These are phyloP conservation scores for Crithidia fasciculata DNA, from an alignment of 208 protist species.

Conservation along the genomic window DNA sequence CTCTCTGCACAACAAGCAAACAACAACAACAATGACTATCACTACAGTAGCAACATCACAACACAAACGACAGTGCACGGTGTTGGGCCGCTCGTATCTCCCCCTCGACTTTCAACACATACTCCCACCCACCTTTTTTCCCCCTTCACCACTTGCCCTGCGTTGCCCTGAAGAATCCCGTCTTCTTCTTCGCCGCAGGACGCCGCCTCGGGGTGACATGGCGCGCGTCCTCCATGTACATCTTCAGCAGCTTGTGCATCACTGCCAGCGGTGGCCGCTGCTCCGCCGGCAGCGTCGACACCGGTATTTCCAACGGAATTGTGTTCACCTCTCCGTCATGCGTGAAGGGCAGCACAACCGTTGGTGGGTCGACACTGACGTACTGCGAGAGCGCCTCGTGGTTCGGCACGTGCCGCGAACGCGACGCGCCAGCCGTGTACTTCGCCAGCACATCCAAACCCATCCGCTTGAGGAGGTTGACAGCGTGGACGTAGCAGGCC, in stretches of 20 bases:
- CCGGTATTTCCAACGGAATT: neutral
- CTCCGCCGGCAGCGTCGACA: neutral
- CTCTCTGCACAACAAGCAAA: too few species aligned
- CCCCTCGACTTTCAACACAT: neutral
- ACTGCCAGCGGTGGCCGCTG: conserved; percentile 35
- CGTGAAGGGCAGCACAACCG: conserved; percentile 14
- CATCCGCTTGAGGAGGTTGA: conserved; percentile 47
- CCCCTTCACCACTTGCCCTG: neutral
- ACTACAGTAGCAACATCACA: too few species aligned
- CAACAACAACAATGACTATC: too few species aligned
- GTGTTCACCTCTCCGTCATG: conserved; percentile 13
- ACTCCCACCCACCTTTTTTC: neutral
- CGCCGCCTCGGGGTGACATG: conserved; percentile 50
- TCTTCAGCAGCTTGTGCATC: conserved; percentile 65
- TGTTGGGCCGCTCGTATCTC: neutral
- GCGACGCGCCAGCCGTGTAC: conserved; percentile 55
- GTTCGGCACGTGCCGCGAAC: conserved; percentile 20
- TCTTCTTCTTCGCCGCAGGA: neutral
- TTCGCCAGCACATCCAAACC: conserved; percentile 62
- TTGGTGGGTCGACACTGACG: conserved; percentile 13
- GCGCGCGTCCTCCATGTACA: conserved; percentile 49
- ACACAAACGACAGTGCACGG: neutral
- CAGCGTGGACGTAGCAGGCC: conserved; percentile 83
- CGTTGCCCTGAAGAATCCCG: neutral
- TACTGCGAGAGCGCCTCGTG: conserved; percentile 22